phyloP scores from a whole-genome alignment of 495 filamentous ascomycete species.

The Xeromyces bisporus region DNA sequence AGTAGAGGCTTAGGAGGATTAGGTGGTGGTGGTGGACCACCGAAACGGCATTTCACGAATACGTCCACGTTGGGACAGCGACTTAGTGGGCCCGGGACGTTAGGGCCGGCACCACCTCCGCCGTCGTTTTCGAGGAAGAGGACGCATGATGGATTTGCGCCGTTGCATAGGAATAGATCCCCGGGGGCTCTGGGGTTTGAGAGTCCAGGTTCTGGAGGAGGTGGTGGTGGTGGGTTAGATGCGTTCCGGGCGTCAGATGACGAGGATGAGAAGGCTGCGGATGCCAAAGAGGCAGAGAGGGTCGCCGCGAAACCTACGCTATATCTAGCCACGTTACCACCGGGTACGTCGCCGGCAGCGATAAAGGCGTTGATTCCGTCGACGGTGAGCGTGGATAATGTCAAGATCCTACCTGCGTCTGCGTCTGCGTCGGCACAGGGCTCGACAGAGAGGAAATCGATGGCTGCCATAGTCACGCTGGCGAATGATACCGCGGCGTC shows the following conservation, averaged over 20 bases:
- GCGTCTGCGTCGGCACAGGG: conserved; percentile 30
- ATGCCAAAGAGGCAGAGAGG: conserved; percentile 44
- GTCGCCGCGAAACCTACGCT: conserved; percentile 74
- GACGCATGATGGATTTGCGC: conserved; percentile 29
- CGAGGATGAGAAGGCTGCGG: conserved; percentile 30
- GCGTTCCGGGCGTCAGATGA: conserved; percentile 36
- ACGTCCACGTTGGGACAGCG: conserved; percentile 17
- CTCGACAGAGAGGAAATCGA: conserved; percentile 54
- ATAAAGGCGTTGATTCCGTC: conserved; percentile 58
- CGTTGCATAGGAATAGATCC: conserved; percentile 21
- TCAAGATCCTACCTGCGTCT: conserved; percentile 49
- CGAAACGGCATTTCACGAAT: conserved; percentile 40
- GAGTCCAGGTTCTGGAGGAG: conserved; percentile 22
- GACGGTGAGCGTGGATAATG: conserved; percentile 54
- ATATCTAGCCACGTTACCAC: conserved; percentile 47
- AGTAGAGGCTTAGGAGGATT: conserved; percentile 23
- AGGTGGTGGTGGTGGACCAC: conserved; percentile 25
- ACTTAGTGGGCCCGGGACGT: conserved; percentile 59
- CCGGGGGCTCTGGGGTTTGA: conserved; percentile 40
- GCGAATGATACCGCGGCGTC: conserved; percentile 69
- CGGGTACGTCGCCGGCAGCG: conserved; percentile 49
- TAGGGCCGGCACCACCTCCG: conserved; percentile 47
- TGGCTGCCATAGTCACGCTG: conserved; percentile 69
- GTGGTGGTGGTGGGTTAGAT: conserved; percentile 19
- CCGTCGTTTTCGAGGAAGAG: conserved; percentile 34